These are phyloP conservation scores for Diaporthe batatas DNA, from an alignment of 2,329 filamentous ascomycete genomes.

Conservation along the genomic window DNA sequence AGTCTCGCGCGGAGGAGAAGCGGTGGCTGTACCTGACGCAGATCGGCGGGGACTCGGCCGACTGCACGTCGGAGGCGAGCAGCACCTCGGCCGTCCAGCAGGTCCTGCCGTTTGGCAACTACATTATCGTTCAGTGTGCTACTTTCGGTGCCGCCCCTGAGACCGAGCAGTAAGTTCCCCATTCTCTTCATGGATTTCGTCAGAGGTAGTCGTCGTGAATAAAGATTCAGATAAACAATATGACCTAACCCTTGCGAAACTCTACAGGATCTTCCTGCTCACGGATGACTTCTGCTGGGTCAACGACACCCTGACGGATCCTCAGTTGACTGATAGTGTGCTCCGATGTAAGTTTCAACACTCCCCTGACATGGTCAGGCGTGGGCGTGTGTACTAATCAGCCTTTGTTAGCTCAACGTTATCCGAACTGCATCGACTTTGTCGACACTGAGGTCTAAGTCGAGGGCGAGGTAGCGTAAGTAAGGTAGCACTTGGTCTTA, in stretches of 20 bases:
- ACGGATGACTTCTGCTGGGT: slow-evolving; percentile 41
- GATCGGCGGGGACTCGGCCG: slow-evolving; percentile 29
- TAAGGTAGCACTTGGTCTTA: neutral
- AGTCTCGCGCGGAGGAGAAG: neutral
- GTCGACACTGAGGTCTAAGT: slow-evolving; percentile 29
- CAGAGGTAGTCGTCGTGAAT: neutral
- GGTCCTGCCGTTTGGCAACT: slow-evolving; percentile 29
- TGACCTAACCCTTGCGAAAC: neutral
- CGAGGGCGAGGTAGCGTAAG: no score
- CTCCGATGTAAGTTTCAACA: slow-evolving; percentile 21
- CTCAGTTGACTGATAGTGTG: slow-evolving; percentile 31
- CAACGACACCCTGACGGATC: slow-evolving; percentile 38
- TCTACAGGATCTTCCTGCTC: slow-evolving; percentile 36
- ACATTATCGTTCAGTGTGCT: slow-evolving; percentile 40
- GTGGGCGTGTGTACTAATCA: neutral
- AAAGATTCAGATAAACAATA: neutral
- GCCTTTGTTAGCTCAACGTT: slow-evolving; percentile 30
- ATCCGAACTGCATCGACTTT: slow-evolving; percentile 40
- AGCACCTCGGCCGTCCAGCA: slow-evolving; percentile 22
- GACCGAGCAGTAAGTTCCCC: slow-evolving; percentile 18
- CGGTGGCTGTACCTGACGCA: slow-evolving; percentile 41
- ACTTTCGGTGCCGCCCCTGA: slow-evolving; percentile 31
- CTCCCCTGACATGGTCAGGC: no score
- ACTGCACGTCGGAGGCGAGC: slow-evolving; percentile 32
- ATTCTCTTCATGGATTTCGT: neutral